phyloP scores from a whole-genome alignment of 441 rosid species.

The Theobroma grandiflorum region DNA sequence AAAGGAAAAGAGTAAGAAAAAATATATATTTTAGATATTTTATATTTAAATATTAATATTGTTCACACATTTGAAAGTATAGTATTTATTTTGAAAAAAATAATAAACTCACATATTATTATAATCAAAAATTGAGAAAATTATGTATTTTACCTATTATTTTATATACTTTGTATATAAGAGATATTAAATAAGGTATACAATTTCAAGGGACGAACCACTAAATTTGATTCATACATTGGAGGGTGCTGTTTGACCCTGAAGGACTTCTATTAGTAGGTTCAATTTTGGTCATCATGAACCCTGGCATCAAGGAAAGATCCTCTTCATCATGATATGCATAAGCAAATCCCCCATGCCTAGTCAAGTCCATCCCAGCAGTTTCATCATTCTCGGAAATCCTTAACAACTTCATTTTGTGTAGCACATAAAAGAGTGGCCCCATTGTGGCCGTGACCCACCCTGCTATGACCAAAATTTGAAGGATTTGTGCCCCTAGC shows the following conservation, averaged over 20 bases:
- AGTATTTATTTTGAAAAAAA: no score
- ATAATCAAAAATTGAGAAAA: no score
- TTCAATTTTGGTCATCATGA: conserved; percentile 48
- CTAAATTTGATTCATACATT: conserved; percentile 23
- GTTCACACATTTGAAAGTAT: no score
- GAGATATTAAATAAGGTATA: neutral
- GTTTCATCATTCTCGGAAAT: conserved; percentile 58
- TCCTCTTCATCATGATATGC: conserved; percentile 60
- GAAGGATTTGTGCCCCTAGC: conserved; percentile 53
- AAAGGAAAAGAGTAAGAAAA: no score
- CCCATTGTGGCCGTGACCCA: conserved; percentile 67
- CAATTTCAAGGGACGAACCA: neutral
- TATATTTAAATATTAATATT: no score
- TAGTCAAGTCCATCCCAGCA: conserved; percentile 62
- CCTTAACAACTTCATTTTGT: conserved; percentile 51
- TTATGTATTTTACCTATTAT: no score
- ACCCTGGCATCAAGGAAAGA: conserved; percentile 42
- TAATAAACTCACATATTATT: no score
- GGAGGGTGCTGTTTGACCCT: conserved; percentile 8
- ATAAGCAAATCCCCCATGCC: conserved; percentile 66
- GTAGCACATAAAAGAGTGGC: conserved; percentile 49
- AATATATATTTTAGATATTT: no score
- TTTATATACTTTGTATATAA: no score
- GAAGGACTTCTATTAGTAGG: conserved; percentile 36
- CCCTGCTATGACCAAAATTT: conserved; percentile 47